A percentile compares a stretch with the other conserved stretches of the same genome.
These are phyloP conservation scores for Leishmania lainsoni DNA, from an alignment of 208 protist species.

Conservation along the genomic window DNA sequence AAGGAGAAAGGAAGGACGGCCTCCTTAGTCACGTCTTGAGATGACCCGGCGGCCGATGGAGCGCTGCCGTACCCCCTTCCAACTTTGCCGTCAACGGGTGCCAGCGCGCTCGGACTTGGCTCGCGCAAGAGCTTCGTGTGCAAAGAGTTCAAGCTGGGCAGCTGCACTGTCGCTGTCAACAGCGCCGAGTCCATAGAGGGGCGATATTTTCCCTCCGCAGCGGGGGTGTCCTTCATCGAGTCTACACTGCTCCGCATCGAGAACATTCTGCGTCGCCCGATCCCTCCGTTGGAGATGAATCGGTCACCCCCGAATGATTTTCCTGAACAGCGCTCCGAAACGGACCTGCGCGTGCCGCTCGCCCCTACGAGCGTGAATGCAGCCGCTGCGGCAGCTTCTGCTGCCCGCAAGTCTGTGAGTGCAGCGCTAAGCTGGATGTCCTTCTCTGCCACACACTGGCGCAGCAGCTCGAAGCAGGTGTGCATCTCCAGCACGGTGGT, in stretches of 20 bases:
- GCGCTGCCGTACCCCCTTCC: conserved; percentile 26
- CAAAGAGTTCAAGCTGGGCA: background rate
- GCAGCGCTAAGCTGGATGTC: conserved; percentile 33
- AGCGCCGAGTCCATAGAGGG: background rate
- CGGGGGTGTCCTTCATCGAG: background rate
- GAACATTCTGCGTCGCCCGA: background rate
- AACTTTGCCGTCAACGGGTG: background rate
- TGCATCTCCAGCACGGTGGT: conserved; percentile 81
- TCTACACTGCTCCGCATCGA: background rate
- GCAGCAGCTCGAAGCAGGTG: conserved; percentile 81
- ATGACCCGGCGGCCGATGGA: background rate
- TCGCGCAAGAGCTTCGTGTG: conserved; percentile 23
- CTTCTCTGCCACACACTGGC: conserved; percentile 38
- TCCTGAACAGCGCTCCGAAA: background rate
- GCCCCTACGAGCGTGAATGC: background rate
- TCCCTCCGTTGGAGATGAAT: conserved; percentile 9
- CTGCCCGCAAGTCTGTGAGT: conserved; percentile 32
- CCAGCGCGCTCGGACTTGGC: conserved; percentile 7
- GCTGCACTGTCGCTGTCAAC: background rate
- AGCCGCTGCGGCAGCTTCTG: conserved; percentile 25
- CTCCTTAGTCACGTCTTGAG: background rate
- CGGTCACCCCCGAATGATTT: background rate
- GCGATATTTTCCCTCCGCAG: background rate
- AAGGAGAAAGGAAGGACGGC: background rate
- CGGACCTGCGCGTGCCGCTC: background rate